Conservation (phyloP, 805 yeast species). For the Candida ficus region DNA sequence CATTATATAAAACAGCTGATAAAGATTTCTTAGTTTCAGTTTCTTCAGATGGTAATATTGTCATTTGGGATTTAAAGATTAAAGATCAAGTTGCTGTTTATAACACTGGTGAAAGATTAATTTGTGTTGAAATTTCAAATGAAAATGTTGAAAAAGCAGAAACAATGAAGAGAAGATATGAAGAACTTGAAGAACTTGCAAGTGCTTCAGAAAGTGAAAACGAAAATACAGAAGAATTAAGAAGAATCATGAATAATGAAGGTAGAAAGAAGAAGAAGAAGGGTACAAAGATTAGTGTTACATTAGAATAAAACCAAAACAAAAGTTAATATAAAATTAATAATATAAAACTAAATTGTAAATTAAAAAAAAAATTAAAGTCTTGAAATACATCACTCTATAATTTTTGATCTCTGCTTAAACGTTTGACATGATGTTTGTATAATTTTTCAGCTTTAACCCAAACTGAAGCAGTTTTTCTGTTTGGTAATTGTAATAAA, state of each 20-base stretch:
- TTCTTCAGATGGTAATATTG: slow-evolving; percentile 90
- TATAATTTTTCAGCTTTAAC: slow-evolving; percentile 77
- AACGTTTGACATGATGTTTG: slow-evolving; percentile 78
- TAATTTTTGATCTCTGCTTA: slow-evolving; percentile 43
- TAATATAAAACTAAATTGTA: background rate
- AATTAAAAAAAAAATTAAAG: background rate
- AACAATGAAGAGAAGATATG: slow-evolving; percentile 58
- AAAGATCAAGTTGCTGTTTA: slow-evolving; percentile 87
- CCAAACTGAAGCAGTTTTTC: slow-evolving; percentile 89
- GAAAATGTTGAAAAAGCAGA: slow-evolving; percentile 73
- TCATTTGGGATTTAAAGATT: slow-evolving; percentile 72
- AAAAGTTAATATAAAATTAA: background rate
- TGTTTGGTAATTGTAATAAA: slow-evolving; percentile 74
- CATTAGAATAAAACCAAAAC: slow-evolving; percentile 40
- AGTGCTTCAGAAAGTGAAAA: slow-evolving; percentile 66
- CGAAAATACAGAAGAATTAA: slow-evolving; percentile 67
- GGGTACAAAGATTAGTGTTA: slow-evolving; percentile 46
- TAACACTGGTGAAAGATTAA: slow-evolving; percentile 85
- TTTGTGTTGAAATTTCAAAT: slow-evolving; percentile 72
- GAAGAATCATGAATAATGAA: slow-evolving; percentile 42
- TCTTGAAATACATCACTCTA: slow-evolving; percentile 15
- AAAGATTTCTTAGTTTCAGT: slow-evolving; percentile 65
- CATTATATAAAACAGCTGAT: slow-evolving; percentile 35
- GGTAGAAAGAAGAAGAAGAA: slow-evolving; percentile 34
- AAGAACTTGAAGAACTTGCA: slow-evolving; percentile 32